A percentile compares a stretch with the other conserved stretches of the same genome.
Evolutionary conservation across 2,329 filamentous ascomycete species (phyloP).

Genomic region (Aaosphaeria pasadenensis): DNA sequence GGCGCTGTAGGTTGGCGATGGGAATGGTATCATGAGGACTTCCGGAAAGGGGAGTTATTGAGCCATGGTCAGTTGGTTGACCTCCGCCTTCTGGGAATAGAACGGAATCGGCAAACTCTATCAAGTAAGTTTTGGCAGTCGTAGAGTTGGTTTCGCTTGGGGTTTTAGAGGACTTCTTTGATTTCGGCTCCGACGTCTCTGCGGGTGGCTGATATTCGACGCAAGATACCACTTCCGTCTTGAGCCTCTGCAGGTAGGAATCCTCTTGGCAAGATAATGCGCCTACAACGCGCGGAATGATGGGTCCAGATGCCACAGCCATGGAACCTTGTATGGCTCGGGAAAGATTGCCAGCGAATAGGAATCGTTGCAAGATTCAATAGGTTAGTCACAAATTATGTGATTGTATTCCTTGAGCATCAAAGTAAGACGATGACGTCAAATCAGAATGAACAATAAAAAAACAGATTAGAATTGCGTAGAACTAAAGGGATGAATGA

Average conservation of each 20-base stretch:
- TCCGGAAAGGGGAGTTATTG: conserved; percentile 18
- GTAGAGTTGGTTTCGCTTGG: conserved; percentile 16
- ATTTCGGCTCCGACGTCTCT: conserved; percentile 14
- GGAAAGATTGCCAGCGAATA: too few relatives aligned
- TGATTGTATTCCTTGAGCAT: too few relatives aligned
- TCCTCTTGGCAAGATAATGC: conserved; percentile 30
- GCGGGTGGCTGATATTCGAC: conserved; percentile 22
- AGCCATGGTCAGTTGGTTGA: conserved; percentile 30
- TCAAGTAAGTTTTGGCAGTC: conserved; percentile 21
- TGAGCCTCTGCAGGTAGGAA: conserved; percentile 27
- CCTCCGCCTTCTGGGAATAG: conserved; percentile 34
- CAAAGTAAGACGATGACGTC: too few relatives aligned
- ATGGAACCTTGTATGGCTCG: too few relatives aligned
- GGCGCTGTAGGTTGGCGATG: conserved; percentile 27
- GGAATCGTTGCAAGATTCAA: too few relatives aligned
- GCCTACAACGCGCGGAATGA: conserved; percentile 13
- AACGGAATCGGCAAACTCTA: conserved; percentile 31
- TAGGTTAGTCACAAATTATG: too few relatives aligned
- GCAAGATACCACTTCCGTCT: conserved; percentile 31
- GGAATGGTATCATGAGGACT: conserved; percentile 12
- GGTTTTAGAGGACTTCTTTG: conserved; percentile 24
- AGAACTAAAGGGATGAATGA: too few relatives aligned
- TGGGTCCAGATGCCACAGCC: too few relatives aligned
- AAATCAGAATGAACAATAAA: too few relatives aligned
- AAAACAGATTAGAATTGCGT: too few relatives aligned